Evolutionary conservation across 169 alveolate species (phyloP), one percentile per base, ranked within the genome.

Genomic region (Babesia bigemina): DNA sequence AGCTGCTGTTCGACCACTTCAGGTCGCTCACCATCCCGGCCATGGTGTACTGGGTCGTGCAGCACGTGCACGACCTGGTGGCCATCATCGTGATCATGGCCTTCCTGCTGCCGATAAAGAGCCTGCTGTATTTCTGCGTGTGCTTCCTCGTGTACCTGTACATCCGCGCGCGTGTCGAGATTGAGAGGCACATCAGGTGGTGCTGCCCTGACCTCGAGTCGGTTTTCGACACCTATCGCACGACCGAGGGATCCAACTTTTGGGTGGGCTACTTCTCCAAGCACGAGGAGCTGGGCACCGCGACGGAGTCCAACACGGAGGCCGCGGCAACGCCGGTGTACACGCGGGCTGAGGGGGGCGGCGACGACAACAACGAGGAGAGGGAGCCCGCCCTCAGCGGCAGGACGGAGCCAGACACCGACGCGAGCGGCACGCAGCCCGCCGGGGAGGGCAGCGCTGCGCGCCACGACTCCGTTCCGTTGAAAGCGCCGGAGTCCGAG

Each of bases 191-290:
- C 76, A 93, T 93, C 62, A 77, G 93, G 63, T 78, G 92, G 42
- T 86, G 87, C 70, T 93, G 97, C 79, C 94, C 95, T 17, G 97
- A 93, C 69, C 84, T 93, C 63, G 92, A 91, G 22, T 92, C 88
- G 58, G 88, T 92, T 8, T 87, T 81, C 71, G 88, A 90, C 57
- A 83, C 96, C 33, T 93, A 93, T 69, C 87, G 90, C 63, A 90
- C 81, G 49, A 81, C 87, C 39, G 86, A 86, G 50, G 92, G 91
- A 21, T 79, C 93, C 50, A 91, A 93, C 84, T 93, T 93, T 83
- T 93, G 97, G 97, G 96, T 93, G 44, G 97, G 95, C 26, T 95
- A 93, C 63, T 81, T 92, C 57, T 88, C 91, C 26, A 86, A 82
- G 21, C 70, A 59, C 36, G 79, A 70, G 12, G 65, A 29, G 14